phyloP scores from a whole-genome alignment of 352 stramenopile species.

The Globisporangium camurandrum region DNA sequence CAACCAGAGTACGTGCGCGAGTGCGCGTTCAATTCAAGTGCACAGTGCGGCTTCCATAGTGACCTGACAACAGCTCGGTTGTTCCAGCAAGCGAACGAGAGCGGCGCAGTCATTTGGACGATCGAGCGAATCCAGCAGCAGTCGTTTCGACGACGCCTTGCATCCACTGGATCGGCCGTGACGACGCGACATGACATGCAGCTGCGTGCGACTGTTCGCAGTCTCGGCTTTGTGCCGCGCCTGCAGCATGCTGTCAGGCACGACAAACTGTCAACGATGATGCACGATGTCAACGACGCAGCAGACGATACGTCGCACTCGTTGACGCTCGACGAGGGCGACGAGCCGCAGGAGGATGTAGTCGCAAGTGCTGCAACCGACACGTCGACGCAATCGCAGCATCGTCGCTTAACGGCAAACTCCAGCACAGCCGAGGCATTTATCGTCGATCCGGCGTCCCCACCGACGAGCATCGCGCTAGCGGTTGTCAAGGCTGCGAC shows the following conservation, averaged over 20 bases:
- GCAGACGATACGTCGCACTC: background rate
- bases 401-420: background rate
- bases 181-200: no score
- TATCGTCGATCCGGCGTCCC: background rate
- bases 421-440: background rate
- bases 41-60: conserved; percentile 23
- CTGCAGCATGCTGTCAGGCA: background rate
- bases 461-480: conserved; percentile 3
- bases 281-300: no score
- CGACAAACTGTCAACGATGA: background rate
- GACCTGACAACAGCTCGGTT: conserved; percentile 18
- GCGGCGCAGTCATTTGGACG: conserved; percentile 9
- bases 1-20: background rate
- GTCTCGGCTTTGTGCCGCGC: background rate
- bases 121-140: conserved; percentile 6
- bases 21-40: conserved; percentile 21
- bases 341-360: background rate
- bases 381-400: background rate
- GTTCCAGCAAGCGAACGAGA: conserved; percentile 18
- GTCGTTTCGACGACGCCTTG: conserved; percentile 12
- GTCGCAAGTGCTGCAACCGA: no score
- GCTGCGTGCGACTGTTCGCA: background rate
- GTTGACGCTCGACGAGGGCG: background rate
- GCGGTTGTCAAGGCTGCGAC: background rate
- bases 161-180: background rate